Evolutionary conservation across 78 protist species (phyloP).

Genomic region (Dictyostelium capitatum): DNA sequence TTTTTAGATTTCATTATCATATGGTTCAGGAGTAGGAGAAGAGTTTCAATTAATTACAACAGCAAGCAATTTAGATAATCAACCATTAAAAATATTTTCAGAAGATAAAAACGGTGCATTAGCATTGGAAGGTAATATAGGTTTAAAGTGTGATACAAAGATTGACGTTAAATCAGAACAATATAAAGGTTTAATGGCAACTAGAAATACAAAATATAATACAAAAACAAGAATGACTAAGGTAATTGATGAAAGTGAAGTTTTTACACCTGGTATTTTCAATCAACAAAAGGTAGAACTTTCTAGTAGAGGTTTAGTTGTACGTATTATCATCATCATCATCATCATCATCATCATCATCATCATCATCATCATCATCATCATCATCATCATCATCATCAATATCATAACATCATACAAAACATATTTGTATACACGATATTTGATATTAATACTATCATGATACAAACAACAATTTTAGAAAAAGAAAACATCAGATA

Average conservation of each 20-base stretch:
- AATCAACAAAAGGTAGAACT: background rate
- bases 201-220: constrained; percentile 14
- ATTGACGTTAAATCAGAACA: constrained; percentile 25
- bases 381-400: background rate
- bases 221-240: constrained; percentile 59
- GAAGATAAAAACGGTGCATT: constrained; percentile 64
- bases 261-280: background rate
- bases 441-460: too few species aligned
- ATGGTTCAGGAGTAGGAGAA: background rate
- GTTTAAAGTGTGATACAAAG: constrained; percentile 53
- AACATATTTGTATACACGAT: constrained; percentile 8
- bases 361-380: background rate
- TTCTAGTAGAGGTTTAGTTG: constrained; percentile 10
- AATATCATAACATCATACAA: background rate
- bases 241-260: constrained; percentile 1
- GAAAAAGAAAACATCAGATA: constrained; percentile 30
- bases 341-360: background rate
- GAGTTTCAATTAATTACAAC: constrained; percentile 69
- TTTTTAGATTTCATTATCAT: constrained; percentile 40
- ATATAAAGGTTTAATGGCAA: constrained; percentile 12
- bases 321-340: too few species aligned
- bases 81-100: constrained; percentile 72
- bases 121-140: constrained; percentile 67
- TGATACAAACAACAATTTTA: too few species aligned
- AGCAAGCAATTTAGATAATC: constrained; percentile 14